Conservation (phyloP, 257 asterid species). For the Solanum arcanum region DNA sequence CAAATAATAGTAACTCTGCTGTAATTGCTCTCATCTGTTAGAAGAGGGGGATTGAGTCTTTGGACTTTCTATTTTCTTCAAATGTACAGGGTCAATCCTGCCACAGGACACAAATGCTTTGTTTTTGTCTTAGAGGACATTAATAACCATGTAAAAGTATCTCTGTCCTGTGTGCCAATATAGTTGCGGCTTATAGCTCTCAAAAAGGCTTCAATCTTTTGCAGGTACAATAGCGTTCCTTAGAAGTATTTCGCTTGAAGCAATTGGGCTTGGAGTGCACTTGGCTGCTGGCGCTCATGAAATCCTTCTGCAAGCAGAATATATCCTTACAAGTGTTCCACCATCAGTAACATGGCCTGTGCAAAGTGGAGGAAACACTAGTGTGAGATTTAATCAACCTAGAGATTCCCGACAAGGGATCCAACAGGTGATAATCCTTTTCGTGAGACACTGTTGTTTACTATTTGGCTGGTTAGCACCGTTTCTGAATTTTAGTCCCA, state of each 20-base stretch:
- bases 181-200: background rate
- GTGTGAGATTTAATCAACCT: slow-evolving; percentile 87
- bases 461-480: background rate
- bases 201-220: background rate
- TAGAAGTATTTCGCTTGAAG: slow-evolving; percentile 89
- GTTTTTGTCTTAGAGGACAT: background rate
- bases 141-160: background rate
- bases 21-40: background rate
- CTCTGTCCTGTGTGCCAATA: background rate
- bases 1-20: background rate
- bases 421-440: slow-evolving; percentile 53
- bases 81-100: background rate
- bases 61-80: background rate
- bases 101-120: background rate
- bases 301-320: slow-evolving; percentile 86
- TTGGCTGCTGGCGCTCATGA: slow-evolving; percentile 95
- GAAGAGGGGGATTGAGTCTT: background rate
- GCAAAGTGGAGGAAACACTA: slow-evolving; percentile 38
- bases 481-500: background rate
- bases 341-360: slow-evolving; percentile 66
- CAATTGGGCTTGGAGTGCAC: slow-evolving; percentile 93
- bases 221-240: slow-evolving; percentile 87
- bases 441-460: background rate
- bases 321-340: slow-evolving; percentile 70
- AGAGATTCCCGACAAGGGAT: slow-evolving; percentile 85